Evolutionary conservation across 371 early-diverging fungal species (phyloP).

Genomic region (Mucor saturninus): DNA sequence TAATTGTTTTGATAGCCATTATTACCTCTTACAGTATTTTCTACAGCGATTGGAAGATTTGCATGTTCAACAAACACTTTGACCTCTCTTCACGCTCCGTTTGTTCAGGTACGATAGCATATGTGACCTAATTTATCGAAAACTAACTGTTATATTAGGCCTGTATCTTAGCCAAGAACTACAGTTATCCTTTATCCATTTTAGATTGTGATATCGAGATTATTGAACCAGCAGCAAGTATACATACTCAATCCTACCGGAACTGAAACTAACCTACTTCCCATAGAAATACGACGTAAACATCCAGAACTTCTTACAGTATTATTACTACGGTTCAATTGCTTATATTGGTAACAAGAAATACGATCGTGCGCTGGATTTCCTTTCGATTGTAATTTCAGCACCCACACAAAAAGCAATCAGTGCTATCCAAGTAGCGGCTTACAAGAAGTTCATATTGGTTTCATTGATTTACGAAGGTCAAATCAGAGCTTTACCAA

Average conservation of each 20-base stretch:
- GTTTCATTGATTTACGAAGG: conserved; percentile 68
- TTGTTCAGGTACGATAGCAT: conserved; percentile 49
- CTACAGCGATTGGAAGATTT: conserved; percentile 45
- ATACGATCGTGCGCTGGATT: conserved; percentile 68
- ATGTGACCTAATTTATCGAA: not conserved
- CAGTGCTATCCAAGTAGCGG: conserved; percentile 81
- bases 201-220: conserved; percentile 63
- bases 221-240: conserved; percentile 56
- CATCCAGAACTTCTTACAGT: conserved; percentile 68
- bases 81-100: conserved; percentile 62
- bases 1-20: conserved; percentile 37
- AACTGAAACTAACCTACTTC: not conserved
- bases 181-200: conserved; percentile 59
- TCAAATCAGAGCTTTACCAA: conserved; percentile 58
- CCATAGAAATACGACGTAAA: conserved; percentile 34
- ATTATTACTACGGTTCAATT: conserved; percentile 84
- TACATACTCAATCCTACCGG: not conserved
- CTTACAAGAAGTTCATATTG: conserved; percentile 73
- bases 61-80: conserved; percentile 40
- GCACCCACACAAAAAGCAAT: conserved; percentile 62
- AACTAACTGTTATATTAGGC: conserved; percentile 33
- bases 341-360: conserved; percentile 70
- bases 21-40: conserved; percentile 47
- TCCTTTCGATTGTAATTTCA: conserved; percentile 66
- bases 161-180: conserved; percentile 66